Base-by-base conservation (phyloP, 176 grass and related monocot genomes). In the Poa annua region DNA sequence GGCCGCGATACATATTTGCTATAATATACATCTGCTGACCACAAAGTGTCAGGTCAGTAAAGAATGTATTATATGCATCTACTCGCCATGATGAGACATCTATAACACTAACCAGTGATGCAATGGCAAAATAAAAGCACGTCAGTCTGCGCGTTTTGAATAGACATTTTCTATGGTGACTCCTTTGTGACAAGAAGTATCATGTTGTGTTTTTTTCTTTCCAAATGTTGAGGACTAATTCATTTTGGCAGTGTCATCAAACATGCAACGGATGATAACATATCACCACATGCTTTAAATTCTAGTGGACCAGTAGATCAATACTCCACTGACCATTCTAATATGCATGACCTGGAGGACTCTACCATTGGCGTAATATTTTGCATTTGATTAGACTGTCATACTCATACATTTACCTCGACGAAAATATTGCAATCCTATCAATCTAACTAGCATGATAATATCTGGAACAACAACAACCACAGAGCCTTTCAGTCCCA, bases 371-470 rank as follows among this genome's bases (percentile, higher is more conserved):
- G 63, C 35, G 42, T 12, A 45, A 51, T 21, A 74, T 80, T 74
- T 80, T 32, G 32, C 5, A 8, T 21, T 52, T 79, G 50, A 74
- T 9, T 61, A 21, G 65, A 81, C 26, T 60, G 10, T 13, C 51
- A 72, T 38, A 42, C 51, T 21, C 68, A 76, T 9, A 17, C 38
- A 70, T 32, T 7, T 11, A 52, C 32, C 21, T 50, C 6, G 7
- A 11, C 11, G 17, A 71, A 59, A 9, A 63, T 53, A 83, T 62
- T 21, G 11, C 53, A 53, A 49, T 49, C 35, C 35, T 81, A 75
- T 9, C 29, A 36, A 75, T 24, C 7, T 88, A 86, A 85, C 21
- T 74, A 75, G 24, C 11, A 52, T 4, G 9, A 71, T 19, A 26
- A 5, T 17, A 84, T 16, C 1, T 29, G 3, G 8, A 42, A 42